phyloP scores from a whole-genome alignment of 1,139 yeast genomes.

The Nakaseomyces uthaithaninus region DNA sequence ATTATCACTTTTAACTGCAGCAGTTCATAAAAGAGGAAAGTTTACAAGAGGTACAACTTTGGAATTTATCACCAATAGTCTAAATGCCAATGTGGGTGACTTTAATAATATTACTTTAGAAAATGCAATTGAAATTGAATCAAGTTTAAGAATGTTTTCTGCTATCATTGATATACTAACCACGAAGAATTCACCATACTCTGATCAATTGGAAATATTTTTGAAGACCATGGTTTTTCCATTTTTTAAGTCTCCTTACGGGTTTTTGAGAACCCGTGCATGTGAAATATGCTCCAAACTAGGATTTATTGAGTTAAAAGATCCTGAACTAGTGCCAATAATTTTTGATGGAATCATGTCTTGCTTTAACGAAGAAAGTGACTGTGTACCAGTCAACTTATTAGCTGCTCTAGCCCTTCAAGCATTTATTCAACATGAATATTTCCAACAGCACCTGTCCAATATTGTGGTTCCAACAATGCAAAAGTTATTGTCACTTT shows the following conservation, averaged over 20 bases:
- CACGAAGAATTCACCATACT: conserved; percentile 50
- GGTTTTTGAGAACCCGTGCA: conserved; percentile 77
- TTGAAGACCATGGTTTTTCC: conserved; percentile 62
- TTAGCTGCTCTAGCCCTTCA: conserved; percentile 84
- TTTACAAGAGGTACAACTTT: conserved; percentile 56
- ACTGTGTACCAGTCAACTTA: conserved; percentile 67
- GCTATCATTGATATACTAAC: conserved; percentile 55
- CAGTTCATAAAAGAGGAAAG: conserved; percentile 59
- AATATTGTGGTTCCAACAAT: conserved; percentile 69
- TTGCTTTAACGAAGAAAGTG: conserved; percentile 46
- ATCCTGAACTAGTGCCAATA: conserved; percentile 41
- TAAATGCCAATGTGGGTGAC: conserved; percentile 34
- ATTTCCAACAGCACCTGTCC: conserved; percentile 61
- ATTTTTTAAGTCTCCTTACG: conserved; percentile 52
- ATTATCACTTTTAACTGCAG: conserved; percentile 50
- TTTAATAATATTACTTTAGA: conserved; percentile 41
- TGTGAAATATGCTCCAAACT: conserved; percentile 70
- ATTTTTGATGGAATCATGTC: conserved; percentile 62
- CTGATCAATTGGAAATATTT: conserved; percentile 60
- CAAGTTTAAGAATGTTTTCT: conserved; percentile 71
- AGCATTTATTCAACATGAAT: conserved; percentile 57
- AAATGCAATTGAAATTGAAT: conserved; percentile 67
- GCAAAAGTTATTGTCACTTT: conserved; percentile 66
- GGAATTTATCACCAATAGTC: conserved; percentile 53
- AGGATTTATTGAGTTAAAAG: conserved; percentile 52